Conservation (phyloP, 1,284 basidiomycete species). For the Austroboletus niveus region DNA sequence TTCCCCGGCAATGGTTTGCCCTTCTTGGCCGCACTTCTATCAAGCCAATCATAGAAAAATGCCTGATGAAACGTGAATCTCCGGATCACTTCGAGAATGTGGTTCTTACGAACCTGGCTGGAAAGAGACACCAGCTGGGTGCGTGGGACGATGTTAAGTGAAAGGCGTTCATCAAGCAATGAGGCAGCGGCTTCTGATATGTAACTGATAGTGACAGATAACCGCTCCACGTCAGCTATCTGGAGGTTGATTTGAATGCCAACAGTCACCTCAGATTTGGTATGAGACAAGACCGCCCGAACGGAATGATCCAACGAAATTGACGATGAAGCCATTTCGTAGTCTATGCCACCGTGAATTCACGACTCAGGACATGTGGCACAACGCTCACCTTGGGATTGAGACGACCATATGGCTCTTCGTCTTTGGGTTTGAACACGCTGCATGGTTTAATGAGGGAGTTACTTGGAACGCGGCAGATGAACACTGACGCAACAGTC, state of each 20-base stretch:
- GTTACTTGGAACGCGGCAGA: not conserved
- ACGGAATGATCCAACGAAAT: conserved; percentile 82
- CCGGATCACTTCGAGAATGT: conserved; percentile 1
- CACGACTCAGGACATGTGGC: not conserved
- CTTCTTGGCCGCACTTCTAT: conserved; percentile 74
- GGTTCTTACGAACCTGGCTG: conserved; percentile 55
- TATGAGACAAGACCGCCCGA: conserved; percentile 81
- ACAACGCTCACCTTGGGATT: conserved; percentile 67
- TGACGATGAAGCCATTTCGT: conserved; percentile 90
- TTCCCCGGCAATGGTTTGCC: conserved; percentile 80
- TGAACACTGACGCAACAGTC: conserved; percentile 67
- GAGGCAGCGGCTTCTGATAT: conserved; percentile 85
- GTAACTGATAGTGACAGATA: conserved; percentile 40
- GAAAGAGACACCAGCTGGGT: conserved; percentile 84
- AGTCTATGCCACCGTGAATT: conserved; percentile 46
- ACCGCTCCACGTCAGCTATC: conserved; percentile 1
- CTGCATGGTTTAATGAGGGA: conserved; percentile 36
- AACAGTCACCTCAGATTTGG: conserved; percentile 71
- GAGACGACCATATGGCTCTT: conserved; percentile 80
- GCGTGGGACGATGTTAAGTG: conserved; percentile 79
- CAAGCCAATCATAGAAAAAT: conserved; percentile 90
- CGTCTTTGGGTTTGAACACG: conserved; percentile 89
- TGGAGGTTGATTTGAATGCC: not conserved
- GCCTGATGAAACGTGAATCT: conserved; percentile 44
- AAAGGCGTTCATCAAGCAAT: conserved; percentile 73